Base-by-base conservation (phyloP, 2,329 filamentous ascomycete species). In the Furcasterigmium sp. region DNA sequence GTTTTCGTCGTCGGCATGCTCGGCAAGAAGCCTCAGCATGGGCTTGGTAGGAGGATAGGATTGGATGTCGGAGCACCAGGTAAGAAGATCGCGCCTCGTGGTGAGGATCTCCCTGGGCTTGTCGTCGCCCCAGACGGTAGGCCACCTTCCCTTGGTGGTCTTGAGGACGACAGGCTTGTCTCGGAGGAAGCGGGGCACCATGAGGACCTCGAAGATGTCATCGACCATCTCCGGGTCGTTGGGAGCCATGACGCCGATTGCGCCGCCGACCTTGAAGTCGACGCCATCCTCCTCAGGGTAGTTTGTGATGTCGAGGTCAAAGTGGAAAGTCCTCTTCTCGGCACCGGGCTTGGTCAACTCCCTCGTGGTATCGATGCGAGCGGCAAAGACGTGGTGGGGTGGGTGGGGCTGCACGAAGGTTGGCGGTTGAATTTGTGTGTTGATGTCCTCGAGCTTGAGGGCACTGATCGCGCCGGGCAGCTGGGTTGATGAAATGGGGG, bases 71-170 rank as follows among this genome's bases (percentile, higher is more conserved):
- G 85, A 84, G 61, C 91, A 96, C 93, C 93, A 98, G 9, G 86
- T 95, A 43, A 98, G 72, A n/a, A 98, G 72, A 61, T 95, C 91
- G 39, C 91, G 79, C 38, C 91, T 82, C 0, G 91, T 97, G 4
- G 91, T 95, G 44, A 91, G 73, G n/a, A 98, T 72, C 60, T 93
- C 84, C 44, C 93, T 81, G 7, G 91, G 67, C 63, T 87, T 68
- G 17, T 97, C 91, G 3, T 95, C 88, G 34, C 91, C 93, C 93
- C 93, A 98, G 39, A 98, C 94, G 1, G 93, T 98, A 4, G 93
- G 93, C 91, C 91, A 98, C 39, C 93, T 79, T 26, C 91, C 91
- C 47, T 75, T 79, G 28, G 76, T 80, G 1, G 93, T 97, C 61
- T 82, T 83, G 53, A 97, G 68, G 15, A 85, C 71, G 15, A 95